A percentile compares a stretch with the other conserved stretches of the same genome.
Evolutionary conservation across 257 asterid genomes (phyloP).

Genomic region (Solanum peruvianum): DNA sequence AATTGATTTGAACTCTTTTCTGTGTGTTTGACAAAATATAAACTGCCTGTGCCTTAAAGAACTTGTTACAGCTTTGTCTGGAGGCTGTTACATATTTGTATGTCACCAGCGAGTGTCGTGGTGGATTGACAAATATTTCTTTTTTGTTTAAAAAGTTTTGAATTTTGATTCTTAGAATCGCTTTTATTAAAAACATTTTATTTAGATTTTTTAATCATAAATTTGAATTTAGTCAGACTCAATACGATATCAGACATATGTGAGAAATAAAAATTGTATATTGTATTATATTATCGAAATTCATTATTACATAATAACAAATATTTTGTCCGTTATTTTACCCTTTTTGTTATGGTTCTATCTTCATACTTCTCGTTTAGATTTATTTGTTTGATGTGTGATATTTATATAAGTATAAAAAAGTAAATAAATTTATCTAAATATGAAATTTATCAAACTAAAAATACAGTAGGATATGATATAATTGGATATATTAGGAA

Average conservation of each 20-base stretch:
- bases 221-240: too few relatives aligned
- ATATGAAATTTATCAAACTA: neutral
- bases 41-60: neutral
- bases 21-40: neutral
- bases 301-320: too few relatives aligned
- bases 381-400: neutral
- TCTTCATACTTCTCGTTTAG: too few relatives aligned
- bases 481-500: neutral
- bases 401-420: too few relatives aligned
- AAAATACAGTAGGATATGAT: neutral
- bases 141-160: too few relatives aligned
- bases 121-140: too few relatives aligned
- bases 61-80: neutral
- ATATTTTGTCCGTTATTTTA: too few relatives aligned
- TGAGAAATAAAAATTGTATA: too few relatives aligned
- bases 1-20: neutral
- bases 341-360: neutral
- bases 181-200: too few relatives aligned
- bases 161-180: rapidly evolving
- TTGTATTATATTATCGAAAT: too few relatives aligned
- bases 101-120: rapidly evolving
- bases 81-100: too few relatives aligned
- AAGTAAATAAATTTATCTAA: too few relatives aligned
- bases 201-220: rapidly evolving
- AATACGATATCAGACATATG: rapidly evolving